Evolutionary conservation across 2,329 filamentous ascomycete genomes (phyloP), one percentile per base, ranked within the genome.

Genomic region (Trichothecium roseum): DNA sequence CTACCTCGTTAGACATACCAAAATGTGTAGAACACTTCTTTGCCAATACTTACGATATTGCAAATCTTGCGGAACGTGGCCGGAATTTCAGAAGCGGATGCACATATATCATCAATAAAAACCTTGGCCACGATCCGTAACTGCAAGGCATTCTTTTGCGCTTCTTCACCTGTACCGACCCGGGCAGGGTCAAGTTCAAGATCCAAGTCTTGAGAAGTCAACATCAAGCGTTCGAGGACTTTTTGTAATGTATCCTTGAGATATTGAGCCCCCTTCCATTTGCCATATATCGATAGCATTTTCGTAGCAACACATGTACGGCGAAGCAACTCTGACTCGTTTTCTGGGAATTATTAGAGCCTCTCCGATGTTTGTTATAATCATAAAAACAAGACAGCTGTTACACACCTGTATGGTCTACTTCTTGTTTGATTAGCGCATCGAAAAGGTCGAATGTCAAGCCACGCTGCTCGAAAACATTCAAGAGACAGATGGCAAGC

Each of bases 231-330:
- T 49, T 81, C 76, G 2, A 83, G 56, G 3, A 82, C 75, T 46
- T 79, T 79, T 44, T 80, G 75, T 8, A 83, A 59, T 2, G 78
- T 82, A 12, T 64, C 61, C 44, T 72, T 74, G 26, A 83, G 64
- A 48, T 83, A 83, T 4, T 64, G 53, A 13, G 68, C 60, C 10
- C 78, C 78, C 55, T 81, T 82, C 78, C 78, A 83, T 48, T 79
- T 82, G 5, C 77, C 78, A 45, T 81, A 83, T 7, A 81, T 67
- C 1, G 78, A 81, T 3, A 83, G 63, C 69, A 82, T 79, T 50
- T 82, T 83, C 2, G 78, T 82, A n/a, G 76, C 74, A 2, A 83
- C 78, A 44, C 76, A 81, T 22, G 78, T 79, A 34, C 77, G 65
- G n/a, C 78, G 68, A 9, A 83, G 55, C 16, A 83, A 64, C 46